Percentiles rank a stretch among this genome's conserved stretches.
Evolutionary conservation across 2,329 filamentous ascomycete genomes (phyloP).

Genomic region (Chaetothyriales sp.): DNA sequence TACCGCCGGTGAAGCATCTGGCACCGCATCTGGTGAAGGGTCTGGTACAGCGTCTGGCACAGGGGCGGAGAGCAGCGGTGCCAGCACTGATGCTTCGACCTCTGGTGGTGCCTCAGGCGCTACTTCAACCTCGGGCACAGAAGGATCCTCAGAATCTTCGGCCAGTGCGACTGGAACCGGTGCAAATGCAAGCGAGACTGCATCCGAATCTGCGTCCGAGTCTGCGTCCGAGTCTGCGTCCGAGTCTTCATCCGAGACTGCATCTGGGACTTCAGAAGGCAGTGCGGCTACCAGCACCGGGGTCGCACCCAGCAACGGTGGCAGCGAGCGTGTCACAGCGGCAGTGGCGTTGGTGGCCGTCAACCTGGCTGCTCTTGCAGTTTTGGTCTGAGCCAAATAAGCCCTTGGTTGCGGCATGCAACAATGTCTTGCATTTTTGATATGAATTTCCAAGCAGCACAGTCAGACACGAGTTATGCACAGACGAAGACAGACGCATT

Average conservation of each 20-base stretch:
- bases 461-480: background rate
- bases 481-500: background rate
- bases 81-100: conserved; percentile 2
- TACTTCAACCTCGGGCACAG: background rate
- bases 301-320: conserved; percentile 63
- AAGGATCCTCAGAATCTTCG: background rate
- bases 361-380: background rate
- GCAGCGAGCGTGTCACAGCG: conserved; percentile 42
- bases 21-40: background rate
- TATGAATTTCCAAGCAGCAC: background rate
- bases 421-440: background rate
- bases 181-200: too few relatives aligned
- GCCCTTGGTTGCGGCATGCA: background rate
- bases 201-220: too few relatives aligned
- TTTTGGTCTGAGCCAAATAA: background rate
- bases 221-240: too few relatives aligned
- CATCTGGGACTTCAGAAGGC: conserved; percentile 4
- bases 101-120: background rate
- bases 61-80: background rate
- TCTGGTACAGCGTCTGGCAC: background rate
- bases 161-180: background rate
- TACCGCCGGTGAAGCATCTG: background rate
- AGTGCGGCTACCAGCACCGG: conserved; percentile 39
- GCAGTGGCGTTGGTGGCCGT: conserved; percentile 4
- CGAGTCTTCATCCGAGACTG: conserved; percentile 1